phyloP scores from a whole-genome alignment of 768 basidiomycete genomes.

The Xerocomellus dryophilus region DNA sequence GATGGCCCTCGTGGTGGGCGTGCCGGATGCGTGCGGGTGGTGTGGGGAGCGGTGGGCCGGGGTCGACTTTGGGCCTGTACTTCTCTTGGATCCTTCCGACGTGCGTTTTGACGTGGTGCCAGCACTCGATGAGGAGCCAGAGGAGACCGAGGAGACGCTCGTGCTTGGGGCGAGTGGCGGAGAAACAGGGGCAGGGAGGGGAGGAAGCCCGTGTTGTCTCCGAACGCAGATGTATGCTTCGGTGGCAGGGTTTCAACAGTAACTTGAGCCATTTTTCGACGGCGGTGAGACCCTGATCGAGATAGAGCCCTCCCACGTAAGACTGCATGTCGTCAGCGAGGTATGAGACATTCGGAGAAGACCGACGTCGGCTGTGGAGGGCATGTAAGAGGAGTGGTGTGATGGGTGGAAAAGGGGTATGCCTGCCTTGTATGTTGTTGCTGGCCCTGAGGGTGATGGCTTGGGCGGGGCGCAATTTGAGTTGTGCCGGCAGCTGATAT shows the following conservation, averaged over 20 bases:
- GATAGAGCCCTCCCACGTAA: slow-evolving; percentile 75
- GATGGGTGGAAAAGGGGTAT: not conserved
- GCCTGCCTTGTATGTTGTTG: slow-evolving; percentile 65
- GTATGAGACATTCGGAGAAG: not conserved
- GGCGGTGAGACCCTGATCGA: slow-evolving; percentile 60
- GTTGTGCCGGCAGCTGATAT: slow-evolving; percentile 59
- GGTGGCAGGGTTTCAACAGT: slow-evolving; percentile 59
- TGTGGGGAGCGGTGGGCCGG: slow-evolving; percentile 6
- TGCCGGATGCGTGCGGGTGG: slow-evolving; percentile 23
- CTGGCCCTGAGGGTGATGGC: slow-evolving; percentile 69
- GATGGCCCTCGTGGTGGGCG: slow-evolving; percentile 50
- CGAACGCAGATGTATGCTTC: slow-evolving; percentile 65
- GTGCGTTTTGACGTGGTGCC: not conserved
- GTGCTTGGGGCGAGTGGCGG: slow-evolving; percentile 19
- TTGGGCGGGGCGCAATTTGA: slow-evolving; percentile 70
- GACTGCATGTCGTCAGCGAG: slow-evolving; percentile 43
- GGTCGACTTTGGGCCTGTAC: slow-evolving; percentile 5
- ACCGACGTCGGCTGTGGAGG: slow-evolving; percentile 56
- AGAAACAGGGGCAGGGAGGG: slow-evolving; percentile 33
- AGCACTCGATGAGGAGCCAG: not conserved
- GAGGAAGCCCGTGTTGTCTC: slow-evolving; percentile 61
- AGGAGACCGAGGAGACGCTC: slow-evolving; percentile 17
- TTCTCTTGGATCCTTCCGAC: not conserved
- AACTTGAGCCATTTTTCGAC: slow-evolving; percentile 58
- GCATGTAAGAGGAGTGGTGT: slow-evolving; percentile 4